Percentiles rank a stretch among this genome's conserved stretches.
Evolutionary conservation across 768 basidiomycete species (phyloP).

Genomic region (Termitomyces heimii): DNA sequence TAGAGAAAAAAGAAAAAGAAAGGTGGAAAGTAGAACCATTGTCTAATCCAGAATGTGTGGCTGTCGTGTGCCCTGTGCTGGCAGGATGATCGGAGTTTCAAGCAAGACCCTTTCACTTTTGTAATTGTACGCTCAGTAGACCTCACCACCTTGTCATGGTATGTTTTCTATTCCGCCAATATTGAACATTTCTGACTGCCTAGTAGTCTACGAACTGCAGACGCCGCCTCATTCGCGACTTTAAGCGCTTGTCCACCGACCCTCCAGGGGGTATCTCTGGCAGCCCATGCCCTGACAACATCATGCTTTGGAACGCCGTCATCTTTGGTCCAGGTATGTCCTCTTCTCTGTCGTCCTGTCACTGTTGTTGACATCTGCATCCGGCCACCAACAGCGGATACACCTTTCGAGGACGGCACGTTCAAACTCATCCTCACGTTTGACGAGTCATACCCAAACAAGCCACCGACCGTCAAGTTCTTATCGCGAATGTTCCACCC

Average conservation of each 20-base stretch:
- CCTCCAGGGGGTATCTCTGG: constrained; percentile 96
- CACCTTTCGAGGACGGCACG: constrained; percentile 98
- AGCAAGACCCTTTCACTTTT: background rate
- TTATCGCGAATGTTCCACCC: constrained; percentile 98
- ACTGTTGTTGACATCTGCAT: background rate
- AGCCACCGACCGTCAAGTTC: constrained; percentile 96
- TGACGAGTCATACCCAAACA: constrained; percentile 98
- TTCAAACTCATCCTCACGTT: constrained; percentile 95
- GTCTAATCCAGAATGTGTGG: background rate
- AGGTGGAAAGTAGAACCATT: constrained; percentile 15
- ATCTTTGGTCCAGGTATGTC: constrained; percentile 94
- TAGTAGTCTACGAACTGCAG: constrained; percentile 89
- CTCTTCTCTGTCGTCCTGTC: background rate
- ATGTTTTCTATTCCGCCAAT: background rate
- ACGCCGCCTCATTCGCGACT: constrained; percentile 95
- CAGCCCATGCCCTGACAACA: constrained; percentile 95
- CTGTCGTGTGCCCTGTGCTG: constrained; percentile 3
- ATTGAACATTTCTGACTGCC: background rate
- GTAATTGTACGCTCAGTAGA: background rate
- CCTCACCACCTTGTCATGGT: constrained; percentile 2
- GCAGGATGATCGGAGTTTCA: constrained; percentile 13
- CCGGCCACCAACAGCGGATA: constrained; percentile 62
- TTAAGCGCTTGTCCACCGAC: constrained; percentile 91
- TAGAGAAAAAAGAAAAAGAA: constrained; percentile 30
- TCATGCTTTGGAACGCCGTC: constrained; percentile 99